Percentiles rank a stretch among this genome's conserved stretches.
phyloP scores from a whole-genome alignment of 345 rosid species.

The Salix purpurea region DNA sequence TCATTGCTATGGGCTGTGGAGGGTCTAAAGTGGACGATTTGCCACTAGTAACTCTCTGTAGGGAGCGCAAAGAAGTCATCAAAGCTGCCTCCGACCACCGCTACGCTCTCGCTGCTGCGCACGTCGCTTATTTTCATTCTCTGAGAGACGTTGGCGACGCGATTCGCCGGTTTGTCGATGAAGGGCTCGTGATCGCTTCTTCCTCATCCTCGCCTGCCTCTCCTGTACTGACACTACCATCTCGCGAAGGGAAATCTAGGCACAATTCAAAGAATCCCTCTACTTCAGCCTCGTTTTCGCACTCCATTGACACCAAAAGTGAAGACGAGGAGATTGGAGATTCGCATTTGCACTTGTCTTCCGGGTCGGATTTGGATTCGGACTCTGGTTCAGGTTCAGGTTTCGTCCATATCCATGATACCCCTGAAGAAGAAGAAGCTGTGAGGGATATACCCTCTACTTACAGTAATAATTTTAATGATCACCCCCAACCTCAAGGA shows the following conservation, averaged over 20 bases:
- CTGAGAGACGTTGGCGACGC: slow-evolving; percentile 75
- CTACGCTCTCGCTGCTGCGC: slow-evolving; percentile 82
- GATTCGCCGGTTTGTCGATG: slow-evolving; percentile 70
- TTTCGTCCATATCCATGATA: slow-evolving; percentile 48
- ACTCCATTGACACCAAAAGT: slow-evolving; percentile 29
- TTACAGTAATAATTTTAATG: slow-evolving; percentile 12
- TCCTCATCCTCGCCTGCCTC: slow-evolving; percentile 44
- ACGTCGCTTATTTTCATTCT: slow-evolving; percentile 65
- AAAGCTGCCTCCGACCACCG: slow-evolving; percentile 72
- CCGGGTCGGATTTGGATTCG: slow-evolving; percentile 58
- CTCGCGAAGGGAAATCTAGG: slow-evolving; percentile 55
- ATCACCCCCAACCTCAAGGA: slow-evolving; percentile 33
- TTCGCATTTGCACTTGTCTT: slow-evolving; percentile 61
- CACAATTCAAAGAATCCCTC: slow-evolving; percentile 29
- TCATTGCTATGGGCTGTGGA: slow-evolving; percentile 75
- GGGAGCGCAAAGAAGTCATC: slow-evolving; percentile 64
- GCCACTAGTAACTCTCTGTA: slow-evolving; percentile 66
- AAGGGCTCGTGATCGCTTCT: slow-evolving; percentile 57
- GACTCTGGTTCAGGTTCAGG: slow-evolving; percentile 41
- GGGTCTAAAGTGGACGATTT: slow-evolving; percentile 79
- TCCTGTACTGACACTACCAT: slow-evolving; percentile 79
- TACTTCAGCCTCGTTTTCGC: slow-evolving; percentile 62
- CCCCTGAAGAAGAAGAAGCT: slow-evolving; percentile 14
- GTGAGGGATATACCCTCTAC: slow-evolving; percentile 7
- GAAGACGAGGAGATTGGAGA: slow-evolving; percentile 35